Conservation (phyloP, 1,139 yeast genomes). For the Protomyces inouyei region DNA sequence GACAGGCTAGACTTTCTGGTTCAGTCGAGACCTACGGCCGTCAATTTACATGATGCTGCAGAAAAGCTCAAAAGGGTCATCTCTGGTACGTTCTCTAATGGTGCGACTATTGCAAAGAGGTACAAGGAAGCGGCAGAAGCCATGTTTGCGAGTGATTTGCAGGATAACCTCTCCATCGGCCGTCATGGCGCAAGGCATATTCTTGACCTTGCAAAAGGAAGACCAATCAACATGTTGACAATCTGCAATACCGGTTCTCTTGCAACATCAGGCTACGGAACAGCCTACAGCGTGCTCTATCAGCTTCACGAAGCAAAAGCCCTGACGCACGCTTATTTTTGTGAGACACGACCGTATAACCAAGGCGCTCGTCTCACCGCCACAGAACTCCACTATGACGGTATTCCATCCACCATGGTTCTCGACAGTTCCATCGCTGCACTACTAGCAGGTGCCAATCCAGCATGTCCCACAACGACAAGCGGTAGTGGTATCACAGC, state of each 20-base stretch:
- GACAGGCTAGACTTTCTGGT: slow-evolving; percentile 60
- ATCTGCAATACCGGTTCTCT: slow-evolving; percentile 61
- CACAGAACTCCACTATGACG: slow-evolving; percentile 77
- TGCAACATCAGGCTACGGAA: slow-evolving; percentile 96
- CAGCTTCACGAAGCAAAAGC: slow-evolving; percentile 48
- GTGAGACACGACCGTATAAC: slow-evolving; percentile 94
- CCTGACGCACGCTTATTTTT: slow-evolving; percentile 70
- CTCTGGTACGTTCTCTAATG: slow-evolving; percentile 27
- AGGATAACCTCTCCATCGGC: slow-evolving; percentile 73
- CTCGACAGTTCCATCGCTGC: slow-evolving; percentile 92
- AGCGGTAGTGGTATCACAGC: slow-evolving; percentile 60
- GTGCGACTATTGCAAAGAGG: slow-evolving; percentile 40
- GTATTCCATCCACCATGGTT: slow-evolving; percentile 79
- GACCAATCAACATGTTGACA: slow-evolving; percentile 66
- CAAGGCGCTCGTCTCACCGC: slow-evolving; percentile 95
- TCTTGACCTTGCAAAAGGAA: slow-evolving; percentile 36
- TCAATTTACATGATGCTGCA: slow-evolving; percentile 77
- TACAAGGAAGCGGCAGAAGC: slow-evolving; percentile 53
- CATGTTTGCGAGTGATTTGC: slow-evolving; percentile 69
- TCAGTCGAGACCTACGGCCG: slow-evolving; percentile 90
- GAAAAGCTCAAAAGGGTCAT: slow-evolving; percentile 48
- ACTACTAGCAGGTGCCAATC: slow-evolving; percentile 44
- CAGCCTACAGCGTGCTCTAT: slow-evolving; percentile 88
- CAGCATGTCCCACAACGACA: not conserved
- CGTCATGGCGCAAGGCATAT: slow-evolving; percentile 74